Evolutionary conservation across 1,284 basidiomycete genomes (phyloP).

Genomic region (Leccinum subrobustum): DNA sequence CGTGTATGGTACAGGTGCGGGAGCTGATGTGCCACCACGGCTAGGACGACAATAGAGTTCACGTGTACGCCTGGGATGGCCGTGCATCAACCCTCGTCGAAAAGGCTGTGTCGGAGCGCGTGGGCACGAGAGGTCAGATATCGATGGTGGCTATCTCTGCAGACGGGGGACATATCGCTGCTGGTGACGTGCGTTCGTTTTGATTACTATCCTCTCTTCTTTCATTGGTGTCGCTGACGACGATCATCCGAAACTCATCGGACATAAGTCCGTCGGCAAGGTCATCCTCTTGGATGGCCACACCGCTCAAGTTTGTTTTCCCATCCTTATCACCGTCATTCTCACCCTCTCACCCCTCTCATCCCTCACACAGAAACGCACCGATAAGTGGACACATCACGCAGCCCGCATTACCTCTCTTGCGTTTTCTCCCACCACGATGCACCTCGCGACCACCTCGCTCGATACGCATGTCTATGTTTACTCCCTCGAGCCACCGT

Average conservation of each 20-base stretch:
- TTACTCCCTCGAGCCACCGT: constrained; percentile 79
- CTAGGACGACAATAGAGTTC: constrained; percentile 70
- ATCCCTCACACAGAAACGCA: constrained; percentile 12
- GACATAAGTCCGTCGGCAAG: constrained; percentile 62
- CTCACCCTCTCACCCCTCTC: not conserved
- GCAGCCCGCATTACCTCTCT: constrained; percentile 80
- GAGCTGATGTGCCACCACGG: not conserved
- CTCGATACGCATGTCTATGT: constrained; percentile 92
- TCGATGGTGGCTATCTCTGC: constrained; percentile 82
- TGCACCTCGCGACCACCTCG: constrained; percentile 79
- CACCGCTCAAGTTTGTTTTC: constrained; percentile 48
- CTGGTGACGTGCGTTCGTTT: constrained; percentile 67
- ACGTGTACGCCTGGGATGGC: constrained; percentile 71
- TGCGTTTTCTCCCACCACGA: constrained; percentile 40
- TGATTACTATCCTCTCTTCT: not conserved
- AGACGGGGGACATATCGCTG: constrained; percentile 73
- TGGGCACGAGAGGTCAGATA: constrained; percentile 58
- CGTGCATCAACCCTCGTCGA: constrained; percentile 49
- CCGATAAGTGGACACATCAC: constrained; percentile 83
- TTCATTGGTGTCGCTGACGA: constrained; percentile 8
- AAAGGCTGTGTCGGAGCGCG: constrained; percentile 60
- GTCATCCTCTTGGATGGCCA: constrained; percentile 77
- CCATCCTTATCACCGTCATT: not conserved
- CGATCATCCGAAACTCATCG: not conserved
- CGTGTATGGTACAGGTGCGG: not conserved